phyloP scores from a whole-genome alignment of 345 rosid species.

The Gossypium sturtianum region DNA sequence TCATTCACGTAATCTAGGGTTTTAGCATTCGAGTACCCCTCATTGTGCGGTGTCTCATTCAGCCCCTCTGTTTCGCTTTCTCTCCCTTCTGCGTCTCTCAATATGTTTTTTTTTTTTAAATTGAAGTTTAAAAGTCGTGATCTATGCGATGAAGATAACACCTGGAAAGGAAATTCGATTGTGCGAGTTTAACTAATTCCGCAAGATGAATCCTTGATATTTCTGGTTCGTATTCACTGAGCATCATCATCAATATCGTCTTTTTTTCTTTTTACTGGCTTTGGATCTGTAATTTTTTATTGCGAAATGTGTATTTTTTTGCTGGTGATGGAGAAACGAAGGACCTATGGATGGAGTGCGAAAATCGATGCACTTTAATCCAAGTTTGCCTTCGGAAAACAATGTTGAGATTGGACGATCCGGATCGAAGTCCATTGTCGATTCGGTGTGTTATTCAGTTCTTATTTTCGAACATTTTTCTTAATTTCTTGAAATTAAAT shows the following conservation, averaged over 20 bases:
- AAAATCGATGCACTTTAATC: not conserved
- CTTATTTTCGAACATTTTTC: slow-evolving; percentile 6
- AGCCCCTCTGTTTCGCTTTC: not conserved
- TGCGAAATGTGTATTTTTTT: too few species aligned
- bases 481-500: too few species aligned
- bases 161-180: slow-evolving; percentile 7
- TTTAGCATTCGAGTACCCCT: not conserved
- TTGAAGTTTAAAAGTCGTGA: not conserved
- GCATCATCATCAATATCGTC: not conserved
- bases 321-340: not conserved
- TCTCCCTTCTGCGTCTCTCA: not conserved
- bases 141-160: slow-evolving; percentile 15
- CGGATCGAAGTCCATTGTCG: not conserved
- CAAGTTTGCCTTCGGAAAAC: slow-evolving; percentile 23
- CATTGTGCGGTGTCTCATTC: not conserved
- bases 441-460: not conserved
- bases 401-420: slow-evolving; percentile 5
- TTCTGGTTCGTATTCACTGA: slow-evolving; percentile 24
- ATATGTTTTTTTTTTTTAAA: too few species aligned
- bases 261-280: not conserved
- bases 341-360: slow-evolving; percentile 20
- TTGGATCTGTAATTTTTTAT: not conserved
- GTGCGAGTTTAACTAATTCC: not conserved
- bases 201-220: slow-evolving; percentile 1
- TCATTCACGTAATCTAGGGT: not conserved